These are phyloP conservation scores for Durotheca rogersii DNA, from an alignment of 495 filamentous ascomycete genomes.

Conservation along the genomic window DNA sequence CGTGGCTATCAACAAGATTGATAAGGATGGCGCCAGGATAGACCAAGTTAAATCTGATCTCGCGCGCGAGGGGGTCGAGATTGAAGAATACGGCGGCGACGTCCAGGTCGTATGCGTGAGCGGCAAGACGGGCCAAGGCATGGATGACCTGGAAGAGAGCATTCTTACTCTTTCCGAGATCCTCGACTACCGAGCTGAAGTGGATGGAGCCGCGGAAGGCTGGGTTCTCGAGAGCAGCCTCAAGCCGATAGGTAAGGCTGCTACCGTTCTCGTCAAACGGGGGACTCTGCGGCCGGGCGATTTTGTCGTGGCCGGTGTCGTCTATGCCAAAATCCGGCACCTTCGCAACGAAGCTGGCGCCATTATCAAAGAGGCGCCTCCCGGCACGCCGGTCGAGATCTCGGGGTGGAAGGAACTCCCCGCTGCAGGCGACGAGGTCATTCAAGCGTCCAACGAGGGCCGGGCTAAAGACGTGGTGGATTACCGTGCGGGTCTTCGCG, in stretches of 20 bases:
- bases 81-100: conserved; percentile 95
- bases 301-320: conserved; percentile 81
- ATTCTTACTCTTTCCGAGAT: conserved; percentile 81
- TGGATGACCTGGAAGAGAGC: conserved; percentile 89
- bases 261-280: conserved; percentile 83
- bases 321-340: conserved; percentile 79
- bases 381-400: conserved; percentile 87
- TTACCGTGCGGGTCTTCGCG: conserved; percentile 62
- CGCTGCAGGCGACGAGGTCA: conserved; percentile 79
- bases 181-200: conserved; percentile 82
- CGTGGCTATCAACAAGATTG: conserved; percentile 97
- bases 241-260: conserved; percentile 80
- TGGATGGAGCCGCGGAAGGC: conserved; percentile 76
- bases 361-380: conserved; percentile 69
- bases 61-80: conserved; percentile 77
- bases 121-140: conserved; percentile 91
- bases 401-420: conserved; percentile 94
- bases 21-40: conserved; percentile 76
- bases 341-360: conserved; percentile 83
- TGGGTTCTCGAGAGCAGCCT: conserved; percentile 94
- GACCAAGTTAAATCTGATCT: conserved; percentile 88
- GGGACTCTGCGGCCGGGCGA: conserved; percentile 83
- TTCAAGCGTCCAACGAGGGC: conserved; percentile 77
- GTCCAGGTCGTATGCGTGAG: conserved; percentile 87
- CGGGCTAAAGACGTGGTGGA: conserved; percentile 78